phyloP scores from a whole-genome alignment of 257 asterid species.

The Salvia splendens region DNA sequence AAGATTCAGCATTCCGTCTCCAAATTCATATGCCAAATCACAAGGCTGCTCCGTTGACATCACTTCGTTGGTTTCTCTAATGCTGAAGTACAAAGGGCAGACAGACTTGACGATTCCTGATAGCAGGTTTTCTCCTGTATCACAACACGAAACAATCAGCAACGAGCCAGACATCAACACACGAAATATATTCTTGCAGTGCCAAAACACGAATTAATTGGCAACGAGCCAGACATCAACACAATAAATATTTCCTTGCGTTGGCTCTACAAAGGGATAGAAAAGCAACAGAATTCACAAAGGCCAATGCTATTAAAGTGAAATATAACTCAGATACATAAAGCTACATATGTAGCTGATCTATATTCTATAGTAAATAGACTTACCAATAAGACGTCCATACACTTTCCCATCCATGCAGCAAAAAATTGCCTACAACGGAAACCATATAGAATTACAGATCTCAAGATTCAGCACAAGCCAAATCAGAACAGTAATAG shows the following conservation, averaged over 20 bases:
- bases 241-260: neutral
- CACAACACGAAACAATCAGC: neutral
- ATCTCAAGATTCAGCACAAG: slow-evolving; percentile 17
- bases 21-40: slow-evolving; percentile 83
- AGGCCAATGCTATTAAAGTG: neutral
- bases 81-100: slow-evolving; percentile 66
- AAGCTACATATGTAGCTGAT: slow-evolving; percentile 15
- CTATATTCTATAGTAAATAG: neutral
- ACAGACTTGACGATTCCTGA: slow-evolving; percentile 48
- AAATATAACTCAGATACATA: neutral
- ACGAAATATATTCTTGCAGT: neutral
- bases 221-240: too few relatives aligned
- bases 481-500: slow-evolving; percentile 2
- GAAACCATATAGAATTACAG: neutral
- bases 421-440: slow-evolving; percentile 59
- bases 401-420: slow-evolving; percentile 60
- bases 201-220: too few relatives aligned
- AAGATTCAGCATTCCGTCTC: slow-evolving; percentile 66
- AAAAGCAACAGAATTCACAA: slow-evolving; percentile 8
- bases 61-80: slow-evolving; percentile 58
- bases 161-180: neutral
- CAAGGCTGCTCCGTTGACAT: slow-evolving; percentile 89
- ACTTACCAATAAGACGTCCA: slow-evolving; percentile 78
- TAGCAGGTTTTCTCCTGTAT: slow-evolving; percentile 58
- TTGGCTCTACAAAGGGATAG: neutral